A percentile compares a stretch with the other conserved stretches of the same genome.
Evolutionary conservation across 106 monocot genomes (phyloP).

Genomic region (Dendrobium catenatum): DNA sequence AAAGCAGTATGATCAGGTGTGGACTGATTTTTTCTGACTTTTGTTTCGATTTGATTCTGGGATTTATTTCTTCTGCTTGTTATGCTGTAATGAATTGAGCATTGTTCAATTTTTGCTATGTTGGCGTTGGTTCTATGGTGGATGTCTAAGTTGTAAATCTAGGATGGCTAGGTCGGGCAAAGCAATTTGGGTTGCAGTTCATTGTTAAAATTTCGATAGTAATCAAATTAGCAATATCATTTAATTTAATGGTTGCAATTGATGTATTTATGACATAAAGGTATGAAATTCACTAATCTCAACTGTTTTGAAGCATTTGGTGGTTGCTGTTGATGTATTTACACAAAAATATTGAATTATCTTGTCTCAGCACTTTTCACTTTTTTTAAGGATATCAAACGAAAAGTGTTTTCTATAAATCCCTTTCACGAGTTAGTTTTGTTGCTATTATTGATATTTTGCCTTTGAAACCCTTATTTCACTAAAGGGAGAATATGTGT

Average conservation of each 20-base stretch:
- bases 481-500: too few species aligned
- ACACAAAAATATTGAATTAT: not conserved
- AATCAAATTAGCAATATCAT: not conserved
- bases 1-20: constrained; percentile 78
- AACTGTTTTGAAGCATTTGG: not conserved
- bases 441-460: too few species aligned
- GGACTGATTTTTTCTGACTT: not conserved
- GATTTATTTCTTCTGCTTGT: not conserved
- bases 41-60: not conserved
- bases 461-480: too few species aligned
- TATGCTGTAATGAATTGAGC: not conserved
- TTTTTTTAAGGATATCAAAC: too few species aligned
- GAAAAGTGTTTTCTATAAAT: too few species aligned
- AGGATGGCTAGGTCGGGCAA: not conserved
- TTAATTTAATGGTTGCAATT: not conserved
- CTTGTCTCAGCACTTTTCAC: not conserved
- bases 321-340: not conserved
- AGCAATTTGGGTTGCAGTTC: not conserved
- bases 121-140: not conserved
- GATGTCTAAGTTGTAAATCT: not conserved
- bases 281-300: not conserved
- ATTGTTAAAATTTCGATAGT: not conserved
- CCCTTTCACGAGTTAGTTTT: too few species aligned
- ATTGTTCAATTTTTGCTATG: not conserved
- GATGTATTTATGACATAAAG: not conserved